These are phyloP conservation scores for Rhizopogon vesiculosus DNA, from an alignment of 768 basidiomycete species.

Conservation along the genomic window DNA sequence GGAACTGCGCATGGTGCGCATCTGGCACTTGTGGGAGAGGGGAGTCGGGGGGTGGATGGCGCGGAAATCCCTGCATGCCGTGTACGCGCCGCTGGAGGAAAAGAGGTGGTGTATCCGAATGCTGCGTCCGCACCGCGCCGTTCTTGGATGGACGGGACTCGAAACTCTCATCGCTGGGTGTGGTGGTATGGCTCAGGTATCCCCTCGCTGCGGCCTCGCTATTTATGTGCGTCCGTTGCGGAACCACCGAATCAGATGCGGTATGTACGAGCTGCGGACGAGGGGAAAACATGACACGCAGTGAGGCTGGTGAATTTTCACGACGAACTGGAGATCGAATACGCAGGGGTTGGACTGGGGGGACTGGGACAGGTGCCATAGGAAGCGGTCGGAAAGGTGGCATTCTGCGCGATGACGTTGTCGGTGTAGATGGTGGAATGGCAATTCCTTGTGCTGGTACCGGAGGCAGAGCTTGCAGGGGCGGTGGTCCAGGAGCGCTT, in stretches of 20 bases:
- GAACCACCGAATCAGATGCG: not conserved
- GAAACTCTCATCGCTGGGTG: not conserved
- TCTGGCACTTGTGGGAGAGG: slow-evolving; percentile 22
- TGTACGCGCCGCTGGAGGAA: slow-evolving; percentile 27
- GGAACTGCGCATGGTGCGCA: slow-evolving; percentile 8
- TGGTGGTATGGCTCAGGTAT: not conserved
- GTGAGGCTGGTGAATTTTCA: slow-evolving; percentile 4
- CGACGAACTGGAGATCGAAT: not conserved
- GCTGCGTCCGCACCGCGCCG: slow-evolving; percentile 9
- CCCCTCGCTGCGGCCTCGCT: not conserved
- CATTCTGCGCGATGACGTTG: not conserved
- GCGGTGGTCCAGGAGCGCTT: not conserved
- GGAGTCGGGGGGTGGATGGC: slow-evolving; percentile 21
- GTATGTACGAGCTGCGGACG: slow-evolving; percentile 3
- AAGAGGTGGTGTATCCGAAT: slow-evolving; percentile 15
- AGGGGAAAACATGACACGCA: slow-evolving; percentile 16
- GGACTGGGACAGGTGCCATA: slow-evolving; percentile 10
- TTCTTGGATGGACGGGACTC: slow-evolving; percentile 7
- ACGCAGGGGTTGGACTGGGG: slow-evolving; percentile 4
- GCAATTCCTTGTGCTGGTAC: not conserved
- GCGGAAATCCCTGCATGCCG: slow-evolving; percentile 17
- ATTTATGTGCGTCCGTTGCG: slow-evolving; percentile 3
- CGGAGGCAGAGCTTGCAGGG: not conserved
- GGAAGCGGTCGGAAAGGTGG: not conserved
- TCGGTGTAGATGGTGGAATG: slow-evolving; percentile 1